Conservation (phyloP, 2,329 filamentous ascomycete genomes). For the Aspergillus quadricinctus region DNA sequence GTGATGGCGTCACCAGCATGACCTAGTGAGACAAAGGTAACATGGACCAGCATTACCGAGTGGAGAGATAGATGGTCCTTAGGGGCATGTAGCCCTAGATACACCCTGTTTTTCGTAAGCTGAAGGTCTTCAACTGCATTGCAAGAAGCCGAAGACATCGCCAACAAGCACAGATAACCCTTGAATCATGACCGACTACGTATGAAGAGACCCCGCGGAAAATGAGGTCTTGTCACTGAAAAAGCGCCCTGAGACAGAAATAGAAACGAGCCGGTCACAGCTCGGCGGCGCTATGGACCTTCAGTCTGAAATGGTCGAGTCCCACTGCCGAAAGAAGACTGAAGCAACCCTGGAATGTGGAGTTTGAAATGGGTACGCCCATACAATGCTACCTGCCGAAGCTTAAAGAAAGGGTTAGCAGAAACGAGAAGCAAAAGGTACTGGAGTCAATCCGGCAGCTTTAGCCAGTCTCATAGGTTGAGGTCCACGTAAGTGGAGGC, state of each 20-base stretch:
- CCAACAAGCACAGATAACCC: too few relatives aligned
- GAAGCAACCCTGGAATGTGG: not conserved
- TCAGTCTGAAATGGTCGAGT: not conserved
- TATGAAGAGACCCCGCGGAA: not conserved
- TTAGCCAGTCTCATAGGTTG: not conserved
- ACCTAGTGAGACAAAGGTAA: not conserved
- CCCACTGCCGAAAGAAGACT: not conserved
- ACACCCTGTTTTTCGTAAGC: not conserved
- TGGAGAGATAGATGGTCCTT: not conserved
- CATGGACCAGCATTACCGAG: not conserved
- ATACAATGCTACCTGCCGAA: not conserved
- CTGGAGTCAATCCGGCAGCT: not conserved
- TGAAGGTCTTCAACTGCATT: not conserved
- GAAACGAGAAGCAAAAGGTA: not conserved
- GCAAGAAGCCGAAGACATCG: too few relatives aligned
- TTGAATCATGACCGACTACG: too few relatives aligned
- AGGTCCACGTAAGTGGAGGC: not conserved
- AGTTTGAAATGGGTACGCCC: not conserved
- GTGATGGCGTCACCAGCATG: slow-evolving; percentile 14
- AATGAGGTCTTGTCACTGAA: not conserved
- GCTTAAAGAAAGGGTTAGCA: not conserved
- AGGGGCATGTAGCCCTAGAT: not conserved
- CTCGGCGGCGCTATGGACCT: not conserved
- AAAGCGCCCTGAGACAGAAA: not conserved
- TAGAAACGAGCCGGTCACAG: not conserved